Conservation (phyloP, 345 rosid species). For the Xanthoceras sorbifolium region DNA sequence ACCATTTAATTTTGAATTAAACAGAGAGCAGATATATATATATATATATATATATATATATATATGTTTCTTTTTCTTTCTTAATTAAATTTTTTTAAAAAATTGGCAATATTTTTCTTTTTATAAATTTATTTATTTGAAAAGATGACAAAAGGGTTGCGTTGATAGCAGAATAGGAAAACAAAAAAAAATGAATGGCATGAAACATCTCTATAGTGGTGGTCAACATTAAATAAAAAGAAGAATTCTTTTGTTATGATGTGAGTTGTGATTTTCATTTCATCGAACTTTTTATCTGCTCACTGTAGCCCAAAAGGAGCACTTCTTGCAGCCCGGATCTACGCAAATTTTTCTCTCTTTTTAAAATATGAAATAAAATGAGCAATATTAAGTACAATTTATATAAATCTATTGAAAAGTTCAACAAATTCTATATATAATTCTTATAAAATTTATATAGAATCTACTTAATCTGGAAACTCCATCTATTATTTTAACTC, state of each 20-base stretch:
- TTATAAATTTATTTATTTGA: no score
- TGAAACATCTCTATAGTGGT: constrained; percentile 15
- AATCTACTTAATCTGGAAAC: no score
- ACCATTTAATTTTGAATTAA: no score
- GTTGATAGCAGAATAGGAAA: not conserved
- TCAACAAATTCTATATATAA: no score
- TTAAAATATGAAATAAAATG: not conserved
- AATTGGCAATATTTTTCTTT: not conserved
- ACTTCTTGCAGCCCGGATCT: not conserved
- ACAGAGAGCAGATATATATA: no score
- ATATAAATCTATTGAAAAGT: no score
- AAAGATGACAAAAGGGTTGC: not conserved
- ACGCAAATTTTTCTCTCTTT: not conserved
- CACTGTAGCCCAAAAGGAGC: not conserved
- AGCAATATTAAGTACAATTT: no score
- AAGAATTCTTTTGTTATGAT: not conserved
- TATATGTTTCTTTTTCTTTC: not conserved
- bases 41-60: not conserved
- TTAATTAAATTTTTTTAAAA: not conserved
- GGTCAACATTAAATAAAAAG: not conserved
- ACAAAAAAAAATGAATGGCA: not conserved
- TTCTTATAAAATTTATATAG: no score
- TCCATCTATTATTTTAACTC: no score
- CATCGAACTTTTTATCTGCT: constrained; percentile 13
- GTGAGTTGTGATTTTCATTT: constrained; percentile 9